A percentile compares a stretch with the other conserved stretches of the same genome.
These are phyloP conservation scores for Microbotryomycetes sp. DNA, from an alignment of 1,284 basidiomycete species.

Conservation along the genomic window DNA sequence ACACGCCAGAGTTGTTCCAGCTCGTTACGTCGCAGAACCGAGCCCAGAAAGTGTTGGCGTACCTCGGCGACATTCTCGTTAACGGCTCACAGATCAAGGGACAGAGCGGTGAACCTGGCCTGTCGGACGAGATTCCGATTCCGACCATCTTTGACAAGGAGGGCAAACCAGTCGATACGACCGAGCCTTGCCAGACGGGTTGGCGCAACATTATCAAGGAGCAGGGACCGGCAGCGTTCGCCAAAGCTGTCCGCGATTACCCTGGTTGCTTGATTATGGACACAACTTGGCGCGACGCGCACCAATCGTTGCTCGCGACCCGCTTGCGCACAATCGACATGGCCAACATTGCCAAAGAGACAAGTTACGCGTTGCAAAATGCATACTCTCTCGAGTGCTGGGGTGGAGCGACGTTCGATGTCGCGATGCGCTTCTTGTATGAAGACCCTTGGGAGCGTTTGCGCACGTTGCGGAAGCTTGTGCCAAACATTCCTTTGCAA, in stretches of 20 bases:
- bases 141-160: conserved; percentile 73
- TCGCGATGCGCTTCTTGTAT: conserved; percentile 99
- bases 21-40: conserved; percentile 96
- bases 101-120: conserved; percentile 76
- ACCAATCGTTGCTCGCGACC: conserved; percentile 95
- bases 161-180: conserved; percentile 66
- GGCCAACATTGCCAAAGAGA: conserved; percentile 98
- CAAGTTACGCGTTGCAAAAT: conserved; percentile 86
- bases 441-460: conserved; percentile 99
- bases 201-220: conserved; percentile 99
- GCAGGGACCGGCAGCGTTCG: conserved; percentile 95
- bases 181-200: conserved; percentile 73
- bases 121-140: conserved; percentile 80
- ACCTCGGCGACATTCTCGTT: conserved; percentile 95
- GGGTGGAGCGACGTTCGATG: conserved; percentile 99
- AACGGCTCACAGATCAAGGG: conserved; percentile 97
- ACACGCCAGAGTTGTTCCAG: conserved; percentile 98
- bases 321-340: conserved; percentile 95
- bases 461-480: conserved; percentile 86
- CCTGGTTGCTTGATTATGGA: conserved; percentile 62
- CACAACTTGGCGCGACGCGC: conserved; percentile 66
- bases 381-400: conserved; percentile 97
- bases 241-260: conserved; percentile 94
- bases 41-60: conserved; percentile 93
- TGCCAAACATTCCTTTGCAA: conserved; percentile 98